Evolutionary conservation across 768 basidiomycete genomes (phyloP).

Genomic region (Phanerodontia chrysosporium): DNA sequence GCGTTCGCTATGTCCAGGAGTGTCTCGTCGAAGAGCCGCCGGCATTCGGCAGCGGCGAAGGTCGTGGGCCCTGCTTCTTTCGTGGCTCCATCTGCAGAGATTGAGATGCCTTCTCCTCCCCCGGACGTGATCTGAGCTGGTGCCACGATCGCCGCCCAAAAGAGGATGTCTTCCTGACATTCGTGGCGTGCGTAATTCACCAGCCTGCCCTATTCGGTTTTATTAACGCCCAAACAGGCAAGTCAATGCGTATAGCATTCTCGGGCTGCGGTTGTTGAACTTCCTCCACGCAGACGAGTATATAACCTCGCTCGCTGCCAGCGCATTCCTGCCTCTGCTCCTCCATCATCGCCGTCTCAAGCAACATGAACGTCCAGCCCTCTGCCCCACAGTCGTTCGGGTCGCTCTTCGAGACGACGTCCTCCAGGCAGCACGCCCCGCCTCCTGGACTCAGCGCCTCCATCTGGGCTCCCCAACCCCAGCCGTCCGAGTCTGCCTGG

Average conservation of each 20-base stretch:
- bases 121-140: not conserved
- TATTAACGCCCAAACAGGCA: constrained; percentile 3
- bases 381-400: constrained; percentile 19
- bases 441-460: constrained; percentile 31
- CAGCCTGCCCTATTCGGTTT: constrained; percentile 5
- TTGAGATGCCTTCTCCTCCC: not conserved
- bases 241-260: constrained; percentile 2
- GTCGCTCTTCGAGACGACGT: constrained; percentile 23
- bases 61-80: not conserved
- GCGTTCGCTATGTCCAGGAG: not conserved
- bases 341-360: constrained; percentile 4
- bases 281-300: not conserved
- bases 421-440: constrained; percentile 16
- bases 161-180: constrained; percentile 3
- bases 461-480: constrained; percentile 83
- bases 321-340: not conserved
- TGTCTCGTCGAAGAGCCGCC: not conserved
- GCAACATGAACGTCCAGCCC: constrained; percentile 18
- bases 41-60: not conserved
- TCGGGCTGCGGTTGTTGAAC: not conserved
- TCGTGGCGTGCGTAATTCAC: not conserved
- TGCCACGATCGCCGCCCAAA: constrained; percentile 4
- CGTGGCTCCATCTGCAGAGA: not conserved
- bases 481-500: constrained; percentile 64
- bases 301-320: constrained; percentile 5